These are phyloP conservation scores for Epichloe sylvatica DNA, from an alignment of 2,329 filamentous ascomycete species.

Conservation along the genomic window DNA sequence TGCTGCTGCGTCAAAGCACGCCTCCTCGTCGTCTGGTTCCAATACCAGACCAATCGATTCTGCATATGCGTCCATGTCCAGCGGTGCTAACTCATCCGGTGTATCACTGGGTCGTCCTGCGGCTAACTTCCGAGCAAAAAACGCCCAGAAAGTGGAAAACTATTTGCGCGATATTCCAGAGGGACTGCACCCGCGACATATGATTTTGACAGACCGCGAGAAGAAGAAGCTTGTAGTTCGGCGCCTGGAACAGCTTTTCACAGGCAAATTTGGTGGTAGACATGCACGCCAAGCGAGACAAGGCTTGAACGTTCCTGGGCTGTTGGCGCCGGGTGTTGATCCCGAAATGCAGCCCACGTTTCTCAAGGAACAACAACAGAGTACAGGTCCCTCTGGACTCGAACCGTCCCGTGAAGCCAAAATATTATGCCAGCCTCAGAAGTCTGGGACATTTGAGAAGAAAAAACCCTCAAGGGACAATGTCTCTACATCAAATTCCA, in stretches of 20 bases:
- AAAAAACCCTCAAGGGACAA: conserved; percentile 30
- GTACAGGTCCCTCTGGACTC: neutral
- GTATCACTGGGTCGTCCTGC: conserved; percentile 25
- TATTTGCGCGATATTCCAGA: conserved; percentile 62
- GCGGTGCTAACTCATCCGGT: conserved; percentile 31
- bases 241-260: conserved; percentile 68
- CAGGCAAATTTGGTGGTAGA: conserved; percentile 45
- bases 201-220: conserved; percentile 53
- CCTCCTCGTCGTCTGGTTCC: conserved; percentile 38
- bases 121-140: conserved; percentile 22
- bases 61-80: conserved; percentile 55
- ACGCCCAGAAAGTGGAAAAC: conserved; percentile 49
- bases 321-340: conserved; percentile 9
- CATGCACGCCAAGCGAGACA: conserved; percentile 18
- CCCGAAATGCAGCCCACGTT: conserved; percentile 16
- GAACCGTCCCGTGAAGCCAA: conserved; percentile 34
- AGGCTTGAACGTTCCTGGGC: conserved; percentile 7
- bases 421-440: conserved; percentile 26
- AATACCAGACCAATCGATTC: conserved; percentile 44
- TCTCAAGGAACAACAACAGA: conserved; percentile 24
- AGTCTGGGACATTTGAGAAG: conserved; percentile 18
- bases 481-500: conserved; percentile 31
- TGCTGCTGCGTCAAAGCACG: conserved; percentile 34
- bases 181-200: conserved; percentile 48
- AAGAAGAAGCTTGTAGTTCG: conserved; percentile 67